Conservation (phyloP, 1,284 basidiomycete genomes). For the Neolentinus lepideus region DNA sequence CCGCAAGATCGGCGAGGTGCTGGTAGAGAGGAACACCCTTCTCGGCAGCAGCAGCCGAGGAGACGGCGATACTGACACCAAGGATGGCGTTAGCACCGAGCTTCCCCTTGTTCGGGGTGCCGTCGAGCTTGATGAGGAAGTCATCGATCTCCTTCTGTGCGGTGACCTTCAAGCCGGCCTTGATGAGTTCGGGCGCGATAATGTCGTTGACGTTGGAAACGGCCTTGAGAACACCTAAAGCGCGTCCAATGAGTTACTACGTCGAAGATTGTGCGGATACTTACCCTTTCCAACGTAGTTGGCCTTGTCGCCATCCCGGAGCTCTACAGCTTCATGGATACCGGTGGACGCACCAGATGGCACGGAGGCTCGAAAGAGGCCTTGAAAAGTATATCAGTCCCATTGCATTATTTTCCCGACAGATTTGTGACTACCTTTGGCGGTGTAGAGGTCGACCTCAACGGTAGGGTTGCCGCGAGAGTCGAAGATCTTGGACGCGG, state of each 20-base stretch:
- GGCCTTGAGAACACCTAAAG: conserved; percentile 84
- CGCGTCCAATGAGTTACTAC: not conserved
- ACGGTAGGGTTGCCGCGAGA: conserved; percentile 95
- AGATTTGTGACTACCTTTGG: conserved; percentile 51
- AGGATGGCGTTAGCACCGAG: conserved; percentile 99
- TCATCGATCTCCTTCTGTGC: conserved; percentile 97
- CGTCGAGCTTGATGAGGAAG: conserved; percentile 98
- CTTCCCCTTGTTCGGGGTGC: conserved; percentile 98
- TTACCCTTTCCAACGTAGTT: conserved; percentile 94
- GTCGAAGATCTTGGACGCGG: conserved; percentile 80
- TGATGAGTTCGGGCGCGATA: conserved; percentile 88
- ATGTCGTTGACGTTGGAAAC: conserved; percentile 91
- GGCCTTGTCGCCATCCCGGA: conserved; percentile 93
- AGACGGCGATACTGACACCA: conserved; percentile 95
- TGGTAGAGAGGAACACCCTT: conserved; percentile 95
- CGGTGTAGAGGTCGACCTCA: conserved; percentile 90
- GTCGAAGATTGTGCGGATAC: conserved; percentile 11
- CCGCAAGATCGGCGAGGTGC: conserved; percentile 93
- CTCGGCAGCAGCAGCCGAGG: conserved; percentile 90
- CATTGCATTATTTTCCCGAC: conserved; percentile 3
- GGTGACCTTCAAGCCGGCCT: conserved; percentile 82
- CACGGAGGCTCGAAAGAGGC: conserved; percentile 91
- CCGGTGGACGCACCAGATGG: conserved; percentile 99
- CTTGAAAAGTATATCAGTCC: conserved; percentile 30
- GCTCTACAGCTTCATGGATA: conserved; percentile 97